These are phyloP conservation scores for Kwoniella newhampshirensis DNA, from an alignment of 768 basidiomycete genomes.

Conservation along the genomic window DNA sequence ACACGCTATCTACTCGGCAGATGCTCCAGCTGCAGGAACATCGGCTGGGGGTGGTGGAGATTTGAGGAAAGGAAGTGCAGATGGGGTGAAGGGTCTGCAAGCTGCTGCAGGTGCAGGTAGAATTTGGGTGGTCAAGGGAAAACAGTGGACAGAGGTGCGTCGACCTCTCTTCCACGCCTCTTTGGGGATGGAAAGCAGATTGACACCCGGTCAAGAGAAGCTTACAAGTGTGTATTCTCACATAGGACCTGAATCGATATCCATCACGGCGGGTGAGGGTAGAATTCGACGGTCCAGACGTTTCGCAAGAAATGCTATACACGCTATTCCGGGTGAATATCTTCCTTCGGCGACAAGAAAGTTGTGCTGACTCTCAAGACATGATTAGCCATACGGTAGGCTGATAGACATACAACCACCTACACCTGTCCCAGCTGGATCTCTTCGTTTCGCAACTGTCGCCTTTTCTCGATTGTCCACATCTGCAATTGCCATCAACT, in stretches of 20 bases:
- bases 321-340: slow-evolving; percentile 68
- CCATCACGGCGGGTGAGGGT: slow-evolving; percentile 71
- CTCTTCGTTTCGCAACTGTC: slow-evolving; percentile 66
- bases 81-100: slow-evolving; percentile 30
- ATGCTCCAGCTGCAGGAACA: not conserved
- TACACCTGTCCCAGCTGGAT: slow-evolving; percentile 64
- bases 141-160: slow-evolving; percentile 51
- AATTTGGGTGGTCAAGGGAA: slow-evolving; percentile 51
- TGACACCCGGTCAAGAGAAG: too few relatives aligned
- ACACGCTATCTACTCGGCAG: slow-evolving; percentile 34
- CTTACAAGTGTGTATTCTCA: not conserved
- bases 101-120: slow-evolving; percentile 42
- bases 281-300: slow-evolving; percentile 85
- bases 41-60: slow-evolving; percentile 22
- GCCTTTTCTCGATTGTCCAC: slow-evolving; percentile 65
- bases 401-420: slow-evolving; percentile 69
- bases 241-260: slow-evolving; percentile 79
- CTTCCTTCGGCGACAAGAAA: not conserved
- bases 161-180: not conserved
- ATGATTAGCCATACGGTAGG: slow-evolving; percentile 72
- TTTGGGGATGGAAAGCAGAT: too few relatives aligned
- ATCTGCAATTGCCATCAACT: slow-evolving; percentile 80
- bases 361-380: slow-evolving; percentile 4
- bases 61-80: slow-evolving; percentile 34
- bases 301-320: slow-evolving; percentile 76